Percentiles rank a stretch among this genome's conserved stretches.
These are phyloP conservation scores for Candida ipomoeae DNA, from an alignment of 805 yeast species.

Conservation along the genomic window DNA sequence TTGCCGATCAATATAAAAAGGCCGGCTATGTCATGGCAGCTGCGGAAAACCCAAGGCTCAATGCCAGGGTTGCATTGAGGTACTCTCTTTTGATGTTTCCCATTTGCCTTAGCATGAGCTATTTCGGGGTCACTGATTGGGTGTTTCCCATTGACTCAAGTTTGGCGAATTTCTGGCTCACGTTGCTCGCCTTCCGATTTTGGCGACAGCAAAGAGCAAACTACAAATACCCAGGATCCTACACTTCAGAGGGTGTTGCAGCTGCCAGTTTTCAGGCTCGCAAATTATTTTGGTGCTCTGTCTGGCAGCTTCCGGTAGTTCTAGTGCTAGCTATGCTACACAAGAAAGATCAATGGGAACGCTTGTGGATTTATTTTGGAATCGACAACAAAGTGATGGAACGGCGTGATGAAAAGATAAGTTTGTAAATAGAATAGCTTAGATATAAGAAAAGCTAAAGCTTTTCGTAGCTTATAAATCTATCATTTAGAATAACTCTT, in stretches of 20 bases:
- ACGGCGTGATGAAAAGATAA: neutral
- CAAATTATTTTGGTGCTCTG: slow-evolving; percentile 89
- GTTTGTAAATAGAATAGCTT: neutral
- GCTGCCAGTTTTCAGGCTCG: slow-evolving; percentile 70
- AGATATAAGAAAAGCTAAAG: neutral
- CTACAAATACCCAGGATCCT: slow-evolving; percentile 26
- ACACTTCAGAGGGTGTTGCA: slow-evolving; percentile 50
- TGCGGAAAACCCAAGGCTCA: slow-evolving; percentile 82
- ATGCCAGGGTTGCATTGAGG: slow-evolving; percentile 89
- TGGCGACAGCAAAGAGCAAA: slow-evolving; percentile 72
- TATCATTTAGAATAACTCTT: neutral
- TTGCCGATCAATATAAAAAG: slow-evolving; percentile 78
- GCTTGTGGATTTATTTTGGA: slow-evolving; percentile 28
- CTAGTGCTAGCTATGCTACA: slow-evolving; percentile 89
- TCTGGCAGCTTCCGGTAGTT: slow-evolving; percentile 89
- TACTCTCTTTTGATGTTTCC: slow-evolving; percentile 94
- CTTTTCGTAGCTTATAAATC: neutral
- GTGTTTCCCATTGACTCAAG: slow-evolving; percentile 78
- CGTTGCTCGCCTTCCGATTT: slow-evolving; percentile 72
- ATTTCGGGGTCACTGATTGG: slow-evolving; percentile 78
- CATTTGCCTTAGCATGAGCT: slow-evolving; percentile 75
- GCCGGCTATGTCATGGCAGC: slow-evolving; percentile 99
- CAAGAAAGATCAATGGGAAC: slow-evolving; percentile 93
- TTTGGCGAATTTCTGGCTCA: slow-evolving; percentile 79
- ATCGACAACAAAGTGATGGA: neutral